Evolutionary conservation across 768 basidiomycete species (phyloP), one percentile per base, ranked within the genome.

Genomic region (Pleurotus salmoneostramineus): DNA sequence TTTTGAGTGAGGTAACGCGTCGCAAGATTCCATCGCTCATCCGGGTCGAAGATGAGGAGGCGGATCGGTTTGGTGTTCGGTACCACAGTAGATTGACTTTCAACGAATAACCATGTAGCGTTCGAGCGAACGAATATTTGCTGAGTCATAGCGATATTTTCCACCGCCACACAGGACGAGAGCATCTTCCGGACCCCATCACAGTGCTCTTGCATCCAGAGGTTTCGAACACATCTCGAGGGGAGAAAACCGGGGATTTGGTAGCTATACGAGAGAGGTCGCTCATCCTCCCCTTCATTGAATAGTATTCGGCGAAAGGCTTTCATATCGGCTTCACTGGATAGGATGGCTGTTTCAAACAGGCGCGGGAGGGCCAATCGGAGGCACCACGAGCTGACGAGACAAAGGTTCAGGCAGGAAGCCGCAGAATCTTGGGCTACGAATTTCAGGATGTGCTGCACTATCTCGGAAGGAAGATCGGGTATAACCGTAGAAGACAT

Each of bases 41-140:
- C 48, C 17, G 63, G 54, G 11, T 63, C 59, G n/a, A 52, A 51
- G 48, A 66, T 47, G 6, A 69, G 50, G 37, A 61, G 59, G 11
- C 66, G 56, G 15, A 58, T 58, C 10, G 50, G 51, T 40, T 59
- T 62, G 7, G 44, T 14, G 4, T 11, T 11, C 44, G 44, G 4
- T 6, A 6, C 14, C n/a, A 17, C 17, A 7, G 12, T 17, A 45
- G 44, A 45, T 11, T 10, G 44, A 5, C 2, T 45, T 15, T 11
- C 44, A 11, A 6, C 12, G 14, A 17, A 17, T 2, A 17, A 45
- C 44, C 12, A 45, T n/a, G n/a, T 17, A 14, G 44, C n/a, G 44
- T 45, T 45, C 11, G 17, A 15, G 3, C 44, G 44, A 45, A 45
- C 12, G 44, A 45, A 45, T 1, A 15, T 6, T 6, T 15, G 44